Evolutionary conservation across 2,329 filamentous ascomycete species (phyloP), one percentile per base, ranked within the genome.

Genomic region (Clarireedia hainanense): DNA sequence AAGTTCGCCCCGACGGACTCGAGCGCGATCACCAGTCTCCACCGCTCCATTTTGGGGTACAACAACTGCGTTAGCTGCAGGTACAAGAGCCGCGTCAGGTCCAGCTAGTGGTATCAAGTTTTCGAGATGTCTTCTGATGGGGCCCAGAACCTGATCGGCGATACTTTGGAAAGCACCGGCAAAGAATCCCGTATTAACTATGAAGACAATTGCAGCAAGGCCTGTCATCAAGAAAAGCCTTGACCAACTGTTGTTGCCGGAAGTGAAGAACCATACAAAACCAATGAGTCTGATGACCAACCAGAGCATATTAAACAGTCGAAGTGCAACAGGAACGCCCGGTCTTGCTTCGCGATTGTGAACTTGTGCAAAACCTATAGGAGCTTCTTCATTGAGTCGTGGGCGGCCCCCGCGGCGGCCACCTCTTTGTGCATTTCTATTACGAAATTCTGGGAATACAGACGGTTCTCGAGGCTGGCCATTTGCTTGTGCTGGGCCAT

Each of bases 191-290:
- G 79, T 80, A 62, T 84, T 83, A 15, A 79, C 64, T n/a, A 83
- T 70, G 58, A 86, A 81, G 24, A 85, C 73, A 34, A 75, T 70
- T 26, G 79, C 61, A 6, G 81, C 80, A 34, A 83, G 71, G 6
- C 73, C 71, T 43, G 80, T 71, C 23, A 85, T 75, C 20, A 77
- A 76, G 6, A 80, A 63, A 77, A 78, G 84, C 48, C 81, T 76
- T 7, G 75, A 76, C 81, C 81, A 85, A 63, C 76, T 83, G 2
- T 76, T 73, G 46, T 76, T 74, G 0, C 79, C 76, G 9, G 76
- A 76, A 0, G 82, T 84, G 58, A 86, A 85, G 69, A 83, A 81
- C 80, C 81, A 86, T 12, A 85, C 76, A 65, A 86, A 84, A 5
- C 80, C 69, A 10, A 75, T 72, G 7, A 86, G 69, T 6, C 83